Evolutionary conservation across 805 yeast species (phyloP).

Genomic region (Candida methanosorbosa): DNA sequence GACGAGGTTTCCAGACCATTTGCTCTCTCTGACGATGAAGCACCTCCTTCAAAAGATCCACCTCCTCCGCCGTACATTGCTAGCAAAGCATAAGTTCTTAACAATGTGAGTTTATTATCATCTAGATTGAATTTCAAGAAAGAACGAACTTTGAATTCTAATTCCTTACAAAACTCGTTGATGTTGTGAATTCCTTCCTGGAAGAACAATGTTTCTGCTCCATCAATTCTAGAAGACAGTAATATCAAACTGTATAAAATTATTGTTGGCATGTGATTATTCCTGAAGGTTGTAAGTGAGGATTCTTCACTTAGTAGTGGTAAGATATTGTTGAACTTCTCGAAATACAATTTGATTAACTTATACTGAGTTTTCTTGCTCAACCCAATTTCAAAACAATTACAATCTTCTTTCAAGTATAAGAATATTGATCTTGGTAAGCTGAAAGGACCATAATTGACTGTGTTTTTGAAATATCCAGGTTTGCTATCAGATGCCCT

Average conservation of each 20-base stretch:
- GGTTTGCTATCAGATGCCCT: slow-evolving; percentile 6
- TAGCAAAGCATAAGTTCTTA: slow-evolving; percentile 26
- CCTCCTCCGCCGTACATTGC: slow-evolving; percentile 32
- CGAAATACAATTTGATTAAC: slow-evolving; percentile 29
- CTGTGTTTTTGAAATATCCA: slow-evolving; percentile 4
- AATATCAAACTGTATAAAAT: slow-evolving; percentile 34
- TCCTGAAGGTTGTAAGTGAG: slow-evolving; percentile 26
- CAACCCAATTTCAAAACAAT: slow-evolving; percentile 9
- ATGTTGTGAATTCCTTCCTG: slow-evolving; percentile 10
- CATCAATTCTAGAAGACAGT: slow-evolving; percentile 31
- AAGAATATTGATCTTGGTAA: slow-evolving; percentile 7
- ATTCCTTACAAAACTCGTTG: slow-evolving; percentile 18
- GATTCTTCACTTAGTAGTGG: slow-evolving; percentile 33
- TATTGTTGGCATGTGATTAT: slow-evolving; percentile 29
- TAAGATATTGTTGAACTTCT: slow-evolving; percentile 29
- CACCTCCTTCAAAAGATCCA: slow-evolving; percentile 30
- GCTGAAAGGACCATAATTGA: slow-evolving; percentile 11
- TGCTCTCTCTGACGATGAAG: slow-evolving; percentile 1
- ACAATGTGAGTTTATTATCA: slow-evolving; percentile 27
- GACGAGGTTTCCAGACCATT: slow-evolving; percentile 23
- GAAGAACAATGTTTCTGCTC: slow-evolving; percentile 20
- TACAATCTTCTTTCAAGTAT: slow-evolving; percentile 6
- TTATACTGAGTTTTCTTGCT: slow-evolving; percentile 6
- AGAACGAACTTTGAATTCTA: slow-evolving; percentile 24
- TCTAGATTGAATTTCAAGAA: slow-evolving; percentile 29